These are phyloP conservation scores for Gentiana dahurica DNA, from an alignment of 257 asterid genomes.

Conservation along the genomic window DNA sequence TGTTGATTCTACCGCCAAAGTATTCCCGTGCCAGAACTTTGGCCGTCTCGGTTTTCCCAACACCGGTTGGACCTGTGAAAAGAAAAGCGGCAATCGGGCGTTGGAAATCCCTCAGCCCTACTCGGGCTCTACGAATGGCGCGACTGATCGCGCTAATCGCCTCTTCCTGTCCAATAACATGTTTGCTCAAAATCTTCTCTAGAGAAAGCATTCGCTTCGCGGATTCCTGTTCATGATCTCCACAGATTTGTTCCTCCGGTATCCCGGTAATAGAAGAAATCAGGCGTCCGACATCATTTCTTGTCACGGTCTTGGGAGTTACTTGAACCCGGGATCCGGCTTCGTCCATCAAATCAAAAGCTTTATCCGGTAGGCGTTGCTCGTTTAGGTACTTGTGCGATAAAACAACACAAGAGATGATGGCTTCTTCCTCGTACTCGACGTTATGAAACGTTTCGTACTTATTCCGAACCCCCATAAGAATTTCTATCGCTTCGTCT, in stretches of 20 bases:
- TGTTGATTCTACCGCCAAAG: slow-evolving; percentile 76
- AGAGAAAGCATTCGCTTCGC: slow-evolving; percentile 29
- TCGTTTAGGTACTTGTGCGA: slow-evolving; percentile 29
- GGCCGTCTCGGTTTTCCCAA: slow-evolving; percentile 80
- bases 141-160: slow-evolving; percentile 72
- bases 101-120: slow-evolving; percentile 71
- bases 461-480: slow-evolving; percentile 17
- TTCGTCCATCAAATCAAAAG: slow-evolving; percentile 44
- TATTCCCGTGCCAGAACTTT: slow-evolving; percentile 70
- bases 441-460: slow-evolving; percentile 38
- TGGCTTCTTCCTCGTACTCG: slow-evolving; percentile 26
- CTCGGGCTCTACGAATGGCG: slow-evolving; percentile 82
- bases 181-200: slow-evolving; percentile 30
- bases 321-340: slow-evolving; percentile 41
- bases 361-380: slow-evolving; percentile 35
- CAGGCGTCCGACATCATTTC: slow-evolving; percentile 21
- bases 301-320: slow-evolving; percentile 6
- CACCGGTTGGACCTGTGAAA: slow-evolving; percentile 90
- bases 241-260: slow-evolving; percentile 25
- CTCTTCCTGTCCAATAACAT: slow-evolving; percentile 75
- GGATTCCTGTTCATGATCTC: slow-evolving; percentile 24
- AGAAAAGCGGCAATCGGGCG: slow-evolving; percentile 82
- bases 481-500: slow-evolving; percentile 31
- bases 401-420: slow-evolving; percentile 30
- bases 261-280: slow-evolving; percentile 37